A percentile compares a stretch with the other conserved stretches of the same genome.
phyloP scores from a whole-genome alignment of 225 moss, liverwort and hornwort genomes.

The Pseudoscleropodium purum region DNA sequence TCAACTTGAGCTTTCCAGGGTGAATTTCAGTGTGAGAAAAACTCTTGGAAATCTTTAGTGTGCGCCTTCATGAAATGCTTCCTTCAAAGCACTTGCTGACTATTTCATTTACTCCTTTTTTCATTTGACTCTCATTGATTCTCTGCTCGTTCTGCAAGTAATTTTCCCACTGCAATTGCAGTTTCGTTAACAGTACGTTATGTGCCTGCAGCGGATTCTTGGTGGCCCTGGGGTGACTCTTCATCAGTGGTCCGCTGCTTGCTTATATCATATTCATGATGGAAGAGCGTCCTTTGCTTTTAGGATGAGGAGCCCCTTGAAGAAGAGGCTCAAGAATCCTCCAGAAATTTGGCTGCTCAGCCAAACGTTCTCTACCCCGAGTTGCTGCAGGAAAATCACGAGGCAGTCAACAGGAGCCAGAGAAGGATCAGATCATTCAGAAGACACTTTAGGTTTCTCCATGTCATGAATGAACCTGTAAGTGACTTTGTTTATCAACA shows the following conservation, averaged over 20 bases:
- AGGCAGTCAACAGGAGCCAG: not conserved
- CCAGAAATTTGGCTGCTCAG: not conserved
- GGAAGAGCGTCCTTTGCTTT: not conserved
- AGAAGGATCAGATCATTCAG: not conserved
- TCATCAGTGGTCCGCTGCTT: not conserved
- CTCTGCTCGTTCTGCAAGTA: not conserved
- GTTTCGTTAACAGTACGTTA: not conserved
- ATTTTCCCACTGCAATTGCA: not conserved
- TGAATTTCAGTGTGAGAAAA: not conserved
- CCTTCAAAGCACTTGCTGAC: not conserved
- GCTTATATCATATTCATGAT: not conserved
- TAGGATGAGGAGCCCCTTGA: not conserved
- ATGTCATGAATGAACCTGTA: not conserved
- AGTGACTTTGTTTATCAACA: not conserved
- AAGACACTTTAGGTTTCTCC: not conserved
- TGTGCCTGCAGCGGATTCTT: not conserved
- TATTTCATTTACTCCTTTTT: not conserved
- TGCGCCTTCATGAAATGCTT: not conserved
- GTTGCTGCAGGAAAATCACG: not conserved
- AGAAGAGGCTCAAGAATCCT: not conserved
- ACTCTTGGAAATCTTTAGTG: not conserved
- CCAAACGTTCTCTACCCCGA: not conserved
- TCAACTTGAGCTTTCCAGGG: not conserved
- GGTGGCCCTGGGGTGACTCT: not conserved
- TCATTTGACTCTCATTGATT: not conserved